Base-by-base conservation (phyloP, 192 early-diverging fungal species). In the Linnemannia elongata region DNA sequence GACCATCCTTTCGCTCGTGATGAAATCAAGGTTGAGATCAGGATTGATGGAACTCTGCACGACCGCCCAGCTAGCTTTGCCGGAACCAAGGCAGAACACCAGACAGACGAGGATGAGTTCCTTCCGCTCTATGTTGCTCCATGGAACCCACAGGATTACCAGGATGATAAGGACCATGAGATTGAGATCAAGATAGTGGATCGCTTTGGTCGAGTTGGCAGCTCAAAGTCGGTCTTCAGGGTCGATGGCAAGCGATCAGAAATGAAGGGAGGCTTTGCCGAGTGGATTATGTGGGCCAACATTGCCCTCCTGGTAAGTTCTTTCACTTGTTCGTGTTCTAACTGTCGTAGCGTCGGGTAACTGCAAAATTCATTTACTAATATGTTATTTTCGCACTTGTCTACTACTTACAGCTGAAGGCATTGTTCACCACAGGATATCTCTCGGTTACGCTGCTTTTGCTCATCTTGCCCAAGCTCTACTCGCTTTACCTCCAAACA, bases 61-160 rank as follows among this genome's bases (percentile, higher is more conserved):
- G 75, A 89, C 39, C 82, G 90, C 3, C 72, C 88, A 1, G 89
- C 92, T 10, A 57, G 69, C 20, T 94, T 91, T 85, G 88, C 82
- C 49, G 91, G 92, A 74, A 89, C 84, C 57, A 89, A 69, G 7
- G 83, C 89, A 68, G 75, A 87, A 13, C 74, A 88, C 33, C 79
- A 77, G 6, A 81, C 49, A 7, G 66, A 77, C 0, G 75, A 83
- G 30, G 83, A 88, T 4, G 88, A 89, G 2, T 82, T 92, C 55
- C 83, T 96, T 10, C 97, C 96, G 13, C 89, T 98, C 30, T 98
- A 95, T 92, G 90, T 90, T 0, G 82, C 89, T 2, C 87, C 89
- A 22, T 98, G 97, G 97, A 89, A 96, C 76, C 92, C 96, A 27
- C 77, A 83, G 7, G 36, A 75, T 27, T 98, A 92, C 80, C 90